phyloP scores from a whole-genome alignment of 768 basidiomycete species.

The Leccinum subtestaceum region DNA sequence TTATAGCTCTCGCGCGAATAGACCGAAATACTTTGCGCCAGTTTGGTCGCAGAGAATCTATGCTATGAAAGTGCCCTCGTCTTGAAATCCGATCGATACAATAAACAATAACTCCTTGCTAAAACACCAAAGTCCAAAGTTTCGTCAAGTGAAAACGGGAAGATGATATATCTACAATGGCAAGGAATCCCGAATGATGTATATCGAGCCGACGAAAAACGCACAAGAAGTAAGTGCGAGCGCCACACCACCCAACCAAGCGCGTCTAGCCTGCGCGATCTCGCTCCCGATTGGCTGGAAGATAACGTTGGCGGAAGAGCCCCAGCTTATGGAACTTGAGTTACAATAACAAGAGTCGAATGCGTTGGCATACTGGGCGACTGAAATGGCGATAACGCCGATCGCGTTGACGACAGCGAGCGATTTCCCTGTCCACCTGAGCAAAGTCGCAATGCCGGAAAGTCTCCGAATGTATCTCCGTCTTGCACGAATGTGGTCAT shows the following conservation, averaged over 20 bases:
- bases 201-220: constrained; percentile 29
- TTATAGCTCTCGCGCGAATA: too few species aligned
- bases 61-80: too few species aligned
- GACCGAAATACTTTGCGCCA: too few species aligned
- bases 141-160: too few species aligned
- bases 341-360: constrained; percentile 32
- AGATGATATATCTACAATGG: constrained; percentile 2
- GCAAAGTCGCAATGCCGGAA: constrained; percentile 4
- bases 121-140: too few species aligned
- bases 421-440: constrained; percentile 27
- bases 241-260: constrained; percentile 38
- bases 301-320: constrained; percentile 30
- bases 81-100: too few species aligned
- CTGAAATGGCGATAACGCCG: constrained; percentile 22
- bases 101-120: too few species aligned
- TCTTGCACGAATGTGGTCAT: background rate
- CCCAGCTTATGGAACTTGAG: constrained; percentile 21
- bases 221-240: constrained; percentile 26
- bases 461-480: background rate
- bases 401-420: constrained; percentile 30
- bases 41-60: too few species aligned
- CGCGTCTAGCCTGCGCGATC: constrained; percentile 23
- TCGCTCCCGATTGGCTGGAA: constrained; percentile 20
- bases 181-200: constrained; percentile 25
- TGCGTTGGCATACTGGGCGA: constrained; percentile 29